Base-by-base conservation (phyloP, 2,329 filamentous ascomycete genomes). In the Chaetomiaceae sp. region DNA sequence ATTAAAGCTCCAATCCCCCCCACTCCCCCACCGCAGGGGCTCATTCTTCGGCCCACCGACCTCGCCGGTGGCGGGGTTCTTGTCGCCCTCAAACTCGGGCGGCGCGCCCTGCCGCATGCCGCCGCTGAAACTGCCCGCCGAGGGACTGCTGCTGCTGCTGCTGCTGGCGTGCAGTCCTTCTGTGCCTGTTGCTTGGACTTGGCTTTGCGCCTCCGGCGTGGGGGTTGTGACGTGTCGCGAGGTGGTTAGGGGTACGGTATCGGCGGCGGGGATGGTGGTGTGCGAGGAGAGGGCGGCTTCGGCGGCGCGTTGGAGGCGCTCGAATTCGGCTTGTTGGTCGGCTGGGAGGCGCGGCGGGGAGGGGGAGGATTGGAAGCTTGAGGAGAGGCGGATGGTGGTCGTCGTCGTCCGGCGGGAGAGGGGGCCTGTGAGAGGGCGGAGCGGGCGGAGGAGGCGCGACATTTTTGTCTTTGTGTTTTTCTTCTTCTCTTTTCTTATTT, bases 41-140 rank as follows among this genome's bases (percentile, higher is more conserved):
- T 99, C 92, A 65, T 95, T 97, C 82, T 97, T 99, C 5, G 93
- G 93, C 1, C 93, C 93, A 5, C 93, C 93, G 10, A 96, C 82
- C 76, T 99, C 93, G 20, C 93, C 93, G 1, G 93, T 99, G 75
- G 85, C 86, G 3, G 93, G 93, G 68, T 99, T 97, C 49, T 76
- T 78, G 48, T 97, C 91, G 52, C 93, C 93, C 60, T 92, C 84
- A 62, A 99, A 99, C 72, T 97, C 92, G 2, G 93, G 91, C 62
- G 84, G 80, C 38, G 90, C 86, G 31, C 92, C 92, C 57, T 83
- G 74, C 57, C 85, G 76, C 51, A 92, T 72, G 66, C 89, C 83
- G 51, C 84, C 81, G 54, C 82, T 61, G 16, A 62, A 61, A 6
- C 59, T 56, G 0, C 60, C 59, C 25, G 54, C 34, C 0, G 47